Evolutionary conservation across 768 basidiomycete species (phyloP), one percentile per base, ranked within the genome.

Genomic region (Tephrocybe sp.): DNA sequence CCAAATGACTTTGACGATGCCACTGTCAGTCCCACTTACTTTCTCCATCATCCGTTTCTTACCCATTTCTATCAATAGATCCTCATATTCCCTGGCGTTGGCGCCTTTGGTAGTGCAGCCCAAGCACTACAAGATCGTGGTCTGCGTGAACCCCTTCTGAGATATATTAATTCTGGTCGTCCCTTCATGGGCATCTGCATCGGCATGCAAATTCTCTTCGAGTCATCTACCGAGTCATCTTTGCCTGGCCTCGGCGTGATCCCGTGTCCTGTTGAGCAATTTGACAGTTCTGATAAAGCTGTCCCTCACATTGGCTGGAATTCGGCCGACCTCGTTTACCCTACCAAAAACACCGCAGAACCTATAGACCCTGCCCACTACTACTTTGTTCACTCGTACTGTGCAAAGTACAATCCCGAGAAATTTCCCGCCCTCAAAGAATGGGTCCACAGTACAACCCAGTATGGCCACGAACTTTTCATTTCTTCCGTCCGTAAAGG

Each of bases 271-370:
- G 90, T 98, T 60, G 79, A 82, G 49, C 72, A 74, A 12, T 98
- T 99, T 62, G 71, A 75, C 54, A 76, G 81, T 62, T 54, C 66
- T 9, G 80, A 86, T 64, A 98, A 98, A 72, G 74, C 89, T 0
- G 96, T 98, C 13, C 97, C 97, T 26, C 96, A 98, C 72, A 98
- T 99, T 71, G 97, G 97, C 45, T 99, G 96, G 96, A 98, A 97
- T 68, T 71, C 81, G 19, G 83, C 84, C 20, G 82, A 87, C 52
- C 72, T 77, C 36, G 62, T 88, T 49, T 73, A 80, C 61, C 61
- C 69, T n/a, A 62, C 66, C 23, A 63, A 69, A 40, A 61, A 74
- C 53, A 65, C 72, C 49, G 78, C 80, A 47, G 73, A 74, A 44
- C 65, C 82, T 60, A 72, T 77, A 44, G 67, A 72, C 45, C 65